Evolutionary conservation across 2,329 filamentous ascomycete genomes (phyloP).

Genomic region (Sarocladium strictum): DNA sequence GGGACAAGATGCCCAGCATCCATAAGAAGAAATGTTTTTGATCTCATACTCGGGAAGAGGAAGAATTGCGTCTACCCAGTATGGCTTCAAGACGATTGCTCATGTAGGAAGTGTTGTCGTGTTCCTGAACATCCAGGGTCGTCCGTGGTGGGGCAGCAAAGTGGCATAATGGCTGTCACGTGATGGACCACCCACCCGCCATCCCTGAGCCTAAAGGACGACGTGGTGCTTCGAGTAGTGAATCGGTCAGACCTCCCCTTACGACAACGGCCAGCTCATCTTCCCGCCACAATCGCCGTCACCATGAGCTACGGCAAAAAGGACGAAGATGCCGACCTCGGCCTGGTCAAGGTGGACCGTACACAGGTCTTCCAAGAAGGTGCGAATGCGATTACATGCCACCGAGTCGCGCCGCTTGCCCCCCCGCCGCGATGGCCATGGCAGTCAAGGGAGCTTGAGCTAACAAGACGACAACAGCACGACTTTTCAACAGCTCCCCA

Average conservation of each 20-base stretch:
- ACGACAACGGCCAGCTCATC: slow-evolving; percentile 27
- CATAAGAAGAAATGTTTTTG: too few species aligned
- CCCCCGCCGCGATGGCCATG: slow-evolving; percentile 15
- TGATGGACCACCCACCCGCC: slow-evolving; percentile 19
- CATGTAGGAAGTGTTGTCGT: neutral
- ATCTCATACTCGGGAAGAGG: too few species aligned
- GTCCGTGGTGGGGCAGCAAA: slow-evolving; percentile 14
- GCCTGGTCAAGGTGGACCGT: slow-evolving; percentile 94
- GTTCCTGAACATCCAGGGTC: neutral
- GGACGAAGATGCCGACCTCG: slow-evolving; percentile 93
- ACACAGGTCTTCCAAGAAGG: slow-evolving; percentile 99
- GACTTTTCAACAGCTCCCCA: slow-evolving; percentile 94
- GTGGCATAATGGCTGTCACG: slow-evolving; percentile 25
- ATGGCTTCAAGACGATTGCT: neutral
- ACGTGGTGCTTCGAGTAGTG: slow-evolving; percentile 31
- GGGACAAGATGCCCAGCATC: too few species aligned
- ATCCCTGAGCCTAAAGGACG: slow-evolving; percentile 28
- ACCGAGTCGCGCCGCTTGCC: slow-evolving; percentile 2
- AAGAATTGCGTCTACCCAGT: too few species aligned
- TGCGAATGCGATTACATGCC: slow-evolving; percentile 31
- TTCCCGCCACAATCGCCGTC: slow-evolving; percentile 30
- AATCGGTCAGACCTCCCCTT: slow-evolving; percentile 23
- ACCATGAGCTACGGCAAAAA: slow-evolving; percentile 98
- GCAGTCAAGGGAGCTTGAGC: slow-evolving; percentile 9
- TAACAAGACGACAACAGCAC: slow-evolving; percentile 51